A percentile compares a stretch with the other conserved stretches of the same genome.
Evolutionary conservation across 2,329 filamentous ascomycete genomes (phyloP).

Genomic region (Cryoendolithus antarcticus): DNA sequence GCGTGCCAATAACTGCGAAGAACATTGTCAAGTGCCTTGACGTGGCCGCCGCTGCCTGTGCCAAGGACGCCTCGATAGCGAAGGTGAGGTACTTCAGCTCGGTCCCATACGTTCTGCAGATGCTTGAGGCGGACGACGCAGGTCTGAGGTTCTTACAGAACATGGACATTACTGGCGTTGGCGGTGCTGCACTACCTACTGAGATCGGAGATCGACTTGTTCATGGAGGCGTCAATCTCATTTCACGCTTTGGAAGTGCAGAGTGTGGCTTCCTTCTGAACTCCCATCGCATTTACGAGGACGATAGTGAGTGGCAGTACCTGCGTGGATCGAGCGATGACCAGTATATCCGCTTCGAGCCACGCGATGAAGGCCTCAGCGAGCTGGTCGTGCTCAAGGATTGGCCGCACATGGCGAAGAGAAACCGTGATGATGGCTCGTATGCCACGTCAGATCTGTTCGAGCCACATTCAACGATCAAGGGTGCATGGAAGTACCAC

Average conservation of each 20-base stretch:
- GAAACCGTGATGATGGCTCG: conserved; percentile 46
- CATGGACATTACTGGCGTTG: conserved; percentile 53
- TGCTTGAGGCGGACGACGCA: conserved; percentile 33
- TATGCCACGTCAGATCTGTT: conserved; percentile 55
- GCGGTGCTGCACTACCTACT: conserved; percentile 45
- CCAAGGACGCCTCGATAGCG: conserved; percentile 12
- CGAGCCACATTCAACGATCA: conserved; percentile 38
- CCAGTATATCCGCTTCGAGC: conserved; percentile 34
- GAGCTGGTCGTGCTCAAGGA: conserved; percentile 44
- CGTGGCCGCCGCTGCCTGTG: conserved; percentile 15
- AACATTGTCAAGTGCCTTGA: conserved; percentile 41
- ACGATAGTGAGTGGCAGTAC: conserved; percentile 49
- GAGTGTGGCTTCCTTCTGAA: conserved; percentile 56
- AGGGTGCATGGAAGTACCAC: conserved; percentile 49
- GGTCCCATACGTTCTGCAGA: conserved; percentile 47
- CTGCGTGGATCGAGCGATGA: conserved; percentile 32
- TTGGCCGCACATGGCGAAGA: conserved; percentile 50
- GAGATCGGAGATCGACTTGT: conserved; percentile 44
- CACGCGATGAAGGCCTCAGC: conserved; percentile 28
- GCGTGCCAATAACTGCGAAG: conserved; percentile 42
- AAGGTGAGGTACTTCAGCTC: conserved; percentile 47
- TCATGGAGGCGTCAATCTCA: conserved; percentile 38
- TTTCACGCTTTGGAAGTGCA: conserved; percentile 52
- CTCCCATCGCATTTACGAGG: conserved; percentile 43
- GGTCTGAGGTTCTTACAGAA: conserved; percentile 33